Percentiles rank a stretch among this genome's conserved stretches.
phyloP scores from a whole-genome alignment of 2,329 filamentous ascomycete species.

The Allantophomopsis cytisporea region DNA sequence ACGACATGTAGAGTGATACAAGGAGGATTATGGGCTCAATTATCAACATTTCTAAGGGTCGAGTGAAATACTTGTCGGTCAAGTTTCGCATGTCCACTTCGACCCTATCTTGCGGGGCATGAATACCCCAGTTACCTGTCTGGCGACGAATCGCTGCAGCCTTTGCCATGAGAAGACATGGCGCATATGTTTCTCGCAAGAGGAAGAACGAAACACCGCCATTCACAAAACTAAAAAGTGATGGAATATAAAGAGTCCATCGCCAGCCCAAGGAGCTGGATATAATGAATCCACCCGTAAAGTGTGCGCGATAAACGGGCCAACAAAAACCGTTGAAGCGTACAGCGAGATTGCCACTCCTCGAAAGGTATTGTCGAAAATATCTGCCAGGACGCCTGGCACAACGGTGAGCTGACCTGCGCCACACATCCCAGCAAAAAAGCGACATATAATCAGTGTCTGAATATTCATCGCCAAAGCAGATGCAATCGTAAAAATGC shows the following conservation, averaged over 20 bases:
- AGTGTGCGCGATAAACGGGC: conserved; percentile 53
- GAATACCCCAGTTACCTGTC: conserved; percentile 21
- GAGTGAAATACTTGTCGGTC: conserved; percentile 1
- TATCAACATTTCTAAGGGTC: conserved; percentile 7
- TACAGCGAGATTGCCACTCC: conserved; percentile 44
- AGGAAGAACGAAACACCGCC: conserved; percentile 18
- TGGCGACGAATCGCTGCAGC: conserved; percentile 13
- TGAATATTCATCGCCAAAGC: conserved; percentile 55
- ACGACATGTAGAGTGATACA: conserved; percentile 11
- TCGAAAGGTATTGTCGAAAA: conserved; percentile 51
- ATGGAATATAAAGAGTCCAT: conserved; percentile 54
- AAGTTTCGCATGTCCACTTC: conserved; percentile 5
- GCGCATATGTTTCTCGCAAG: conserved; percentile 23
- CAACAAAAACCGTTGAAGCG: conserved; percentile 49
- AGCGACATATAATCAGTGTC: conserved; percentile 56
- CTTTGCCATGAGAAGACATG: conserved; percentile 15
- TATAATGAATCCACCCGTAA: conserved; percentile 55
- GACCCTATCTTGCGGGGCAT: conserved; percentile 15
- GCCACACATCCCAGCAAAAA: conserved; percentile 62
- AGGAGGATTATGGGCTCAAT: conserved; percentile 13
- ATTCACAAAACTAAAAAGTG: conserved; percentile 46
- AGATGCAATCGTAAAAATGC: conserved; percentile 50
- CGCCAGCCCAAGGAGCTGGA: conserved; percentile 54
- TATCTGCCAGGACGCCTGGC: conserved; percentile 58
- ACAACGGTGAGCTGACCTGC: conserved; percentile 56